Base-by-base conservation (phyloP, 352 stramenopile genomes). In the Phytophthora crassamura region DNA sequence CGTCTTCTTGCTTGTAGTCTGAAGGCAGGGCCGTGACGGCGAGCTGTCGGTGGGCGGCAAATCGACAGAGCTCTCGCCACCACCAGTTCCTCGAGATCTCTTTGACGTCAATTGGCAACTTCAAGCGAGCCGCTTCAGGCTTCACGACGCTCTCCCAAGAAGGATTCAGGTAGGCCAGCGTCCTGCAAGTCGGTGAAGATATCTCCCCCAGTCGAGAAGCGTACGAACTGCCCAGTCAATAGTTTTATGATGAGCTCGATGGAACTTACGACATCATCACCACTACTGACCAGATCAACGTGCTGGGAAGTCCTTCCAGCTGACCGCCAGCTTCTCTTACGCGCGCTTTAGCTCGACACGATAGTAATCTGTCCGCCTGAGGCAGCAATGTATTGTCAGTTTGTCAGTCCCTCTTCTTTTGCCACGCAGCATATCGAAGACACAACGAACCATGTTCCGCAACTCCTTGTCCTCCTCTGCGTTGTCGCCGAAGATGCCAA, bases 1-100 rank as follows among this genome's bases (percentile, higher is more conserved):
- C 77, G 22, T 85, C 71, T 38, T 83, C 64, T 38, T 67, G 71
- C 46, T 80, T 82, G 61, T 67, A 85, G 53, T 83, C 63, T 1
- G 60, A 45, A 34, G 39, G 28, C 14, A 49, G 18, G 28, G 12
- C 28, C 4, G 18, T 45, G 34, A 22, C 20, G 12, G 36, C 20
- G 36, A 47, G 25, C 42, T 77, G 57, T 7, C 74, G 67, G 39
- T 65, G 40, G 7, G 48, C 63, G 10, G 68, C 51, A 60, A 81
- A 81, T 15, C 35, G 54, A 46, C 69, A 67, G 18, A 81, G 73
- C n/a, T 64, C 47, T 33, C 50, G 40, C 73, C 65, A 74, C 48
- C 63, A 66, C 14, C 71, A 74, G 14, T 57, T 56, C 20, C 34
- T 46, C 12, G 59, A 58, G 35, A 43, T 8, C 20, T 67, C 9